Base-by-base conservation (phyloP, 805 yeast genomes). In the Candida coquimbonensis region DNA sequence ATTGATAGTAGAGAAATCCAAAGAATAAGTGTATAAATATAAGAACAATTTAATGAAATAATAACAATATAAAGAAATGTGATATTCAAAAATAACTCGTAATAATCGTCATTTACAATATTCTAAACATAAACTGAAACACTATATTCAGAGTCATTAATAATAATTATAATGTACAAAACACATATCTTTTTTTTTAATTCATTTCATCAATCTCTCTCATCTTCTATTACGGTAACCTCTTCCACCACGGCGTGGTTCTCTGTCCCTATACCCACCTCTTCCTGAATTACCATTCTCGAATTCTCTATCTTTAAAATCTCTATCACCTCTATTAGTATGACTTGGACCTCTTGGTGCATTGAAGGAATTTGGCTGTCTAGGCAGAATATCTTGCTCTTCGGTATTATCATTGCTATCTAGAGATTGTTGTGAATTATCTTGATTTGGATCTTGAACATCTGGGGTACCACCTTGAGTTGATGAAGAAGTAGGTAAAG, bases 1-100 rank as follows among this genome's bases (percentile, higher is more conserved):
- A 50, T 48, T 68, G 43, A 68, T 77, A 19, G 43, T 54, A 19
- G 56, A 59, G 31, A 50, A 45, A 36, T 39, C 42, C 9, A 35
- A 17, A 16, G 8, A 33, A 16, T 35, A 11, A 19, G 25, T 19
- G 12, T 21, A 42, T 25, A 33, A 1, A 40, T 9, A 21, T 24
- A 33, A 24, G 17, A 33, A 33, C 17, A 32, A 32, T 33, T 29
- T 21, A 42, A 38, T 40, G 7, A 40, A n/a, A 9, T n/a, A 33
- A 24, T 33, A 33, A 33, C 4, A 32, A 32, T 33, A 33, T 16
- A 16, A 16, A 33, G 9, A 16, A 8, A 33, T 21, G 4, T 21
- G 24, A 21, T 21, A 21, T 1, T 21, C 7, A 5, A 21, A 21
- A 21, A 21, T 6, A 21, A 21, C 4, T 21, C 5, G 24, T 6